Conservation (phyloP, 2,329 filamentous ascomycete species). For the Nemania serpens region DNA sequence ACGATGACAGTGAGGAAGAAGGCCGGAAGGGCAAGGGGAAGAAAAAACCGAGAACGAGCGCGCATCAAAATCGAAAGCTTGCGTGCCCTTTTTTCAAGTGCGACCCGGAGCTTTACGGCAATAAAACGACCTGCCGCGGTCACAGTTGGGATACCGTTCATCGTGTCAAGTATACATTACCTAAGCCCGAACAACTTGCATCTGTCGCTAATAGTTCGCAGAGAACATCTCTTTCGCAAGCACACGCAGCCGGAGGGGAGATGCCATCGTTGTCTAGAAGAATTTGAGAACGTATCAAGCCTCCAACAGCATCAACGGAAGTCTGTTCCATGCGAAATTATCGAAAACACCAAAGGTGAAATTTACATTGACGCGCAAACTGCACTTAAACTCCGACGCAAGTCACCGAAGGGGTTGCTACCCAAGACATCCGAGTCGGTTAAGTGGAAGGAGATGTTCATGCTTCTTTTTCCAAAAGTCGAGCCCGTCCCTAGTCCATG, state of each 20-base stretch:
- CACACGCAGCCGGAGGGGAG: constrained; percentile 3
- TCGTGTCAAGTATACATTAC: background rate
- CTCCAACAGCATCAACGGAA: constrained; percentile 3
- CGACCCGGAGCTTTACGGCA: background rate
- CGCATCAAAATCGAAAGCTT: background rate
- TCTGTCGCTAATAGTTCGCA: background rate
- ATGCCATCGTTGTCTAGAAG: background rate
- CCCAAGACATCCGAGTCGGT: background rate
- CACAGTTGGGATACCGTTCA: constrained; percentile 3
- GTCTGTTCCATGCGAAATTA: background rate
- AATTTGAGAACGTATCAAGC: background rate
- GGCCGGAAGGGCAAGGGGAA: background rate
- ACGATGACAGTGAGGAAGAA: constrained; percentile 1
- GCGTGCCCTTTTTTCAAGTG: constrained; percentile 2
- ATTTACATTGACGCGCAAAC: background rate
- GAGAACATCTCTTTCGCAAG: background rate
- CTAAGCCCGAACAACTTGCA: background rate
- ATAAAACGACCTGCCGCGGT: constrained; percentile 1
- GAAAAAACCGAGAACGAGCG: background rate
- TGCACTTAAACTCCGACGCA: background rate
- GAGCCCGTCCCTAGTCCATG: background rate
- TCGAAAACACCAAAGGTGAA: background rate
- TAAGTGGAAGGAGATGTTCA: constrained; percentile 6
- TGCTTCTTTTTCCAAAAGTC: background rate
- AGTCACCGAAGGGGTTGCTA: background rate